Evolutionary conservation across 1,284 basidiomycete genomes (phyloP).

Genomic region (Cutaneotrichosporon cutaneum): DNA sequence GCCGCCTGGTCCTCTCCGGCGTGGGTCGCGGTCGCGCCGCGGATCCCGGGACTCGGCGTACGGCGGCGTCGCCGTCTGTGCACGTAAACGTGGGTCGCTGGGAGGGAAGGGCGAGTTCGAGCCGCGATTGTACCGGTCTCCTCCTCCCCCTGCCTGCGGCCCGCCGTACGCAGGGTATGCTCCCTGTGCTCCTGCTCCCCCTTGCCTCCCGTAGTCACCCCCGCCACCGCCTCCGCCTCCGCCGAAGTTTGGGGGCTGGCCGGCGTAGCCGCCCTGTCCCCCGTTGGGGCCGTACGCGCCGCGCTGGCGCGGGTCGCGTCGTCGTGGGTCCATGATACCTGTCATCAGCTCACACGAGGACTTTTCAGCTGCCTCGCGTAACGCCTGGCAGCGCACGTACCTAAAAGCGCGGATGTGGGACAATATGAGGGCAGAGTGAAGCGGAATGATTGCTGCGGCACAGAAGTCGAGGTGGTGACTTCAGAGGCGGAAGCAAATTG

Average conservation of each 20-base stretch:
- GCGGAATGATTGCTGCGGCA: not conserved
- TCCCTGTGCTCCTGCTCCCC: slow-evolving; percentile 1
- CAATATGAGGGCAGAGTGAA: not conserved
- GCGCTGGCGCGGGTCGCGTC: slow-evolving; percentile 23
- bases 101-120: slow-evolving; percentile 7
- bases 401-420: not conserved
- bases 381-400: not conserved
- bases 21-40: slow-evolving; percentile 6
- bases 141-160: not conserved
- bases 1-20: slow-evolving; percentile 1
- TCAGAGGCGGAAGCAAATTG: slow-evolving; percentile 13
- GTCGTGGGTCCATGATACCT: slow-evolving; percentile 15
- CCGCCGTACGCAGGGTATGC: slow-evolving; percentile 9
- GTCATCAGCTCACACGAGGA: not conserved
- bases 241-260: slow-evolving; percentile 1
- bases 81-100: slow-evolving; percentile 7
- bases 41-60: slow-evolving; percentile 7
- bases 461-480: not conserved
- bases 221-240: slow-evolving; percentile 2
- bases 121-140: slow-evolving; percentile 4
- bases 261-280: slow-evolving; percentile 1
- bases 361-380: not conserved
- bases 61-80: slow-evolving; percentile 12
- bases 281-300: slow-evolving; percentile 9
- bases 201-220: slow-evolving; percentile 11